Conservation (phyloP, 106 monocot species). For the Phalaenopsis aphrodite region DNA sequence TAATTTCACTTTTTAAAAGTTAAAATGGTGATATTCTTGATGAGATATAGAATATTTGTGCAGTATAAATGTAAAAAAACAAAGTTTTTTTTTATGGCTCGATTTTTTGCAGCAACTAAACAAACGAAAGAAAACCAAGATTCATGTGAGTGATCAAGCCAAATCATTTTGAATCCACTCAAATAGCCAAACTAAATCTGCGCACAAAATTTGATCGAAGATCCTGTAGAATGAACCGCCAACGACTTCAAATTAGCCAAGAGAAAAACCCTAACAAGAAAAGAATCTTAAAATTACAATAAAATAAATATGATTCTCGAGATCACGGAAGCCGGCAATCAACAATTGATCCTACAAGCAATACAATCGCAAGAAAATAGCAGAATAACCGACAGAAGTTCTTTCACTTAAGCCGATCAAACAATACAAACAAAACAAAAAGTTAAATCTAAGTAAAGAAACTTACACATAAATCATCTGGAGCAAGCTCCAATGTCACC, state of each 20-base stretch:
- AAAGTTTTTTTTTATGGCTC: no score
- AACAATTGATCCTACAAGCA: not conserved
- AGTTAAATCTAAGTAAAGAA: not conserved
- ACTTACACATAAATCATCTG: conserved; percentile 64
- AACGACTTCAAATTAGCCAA: not conserved
- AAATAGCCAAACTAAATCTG: no score
- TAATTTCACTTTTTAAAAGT: no score
- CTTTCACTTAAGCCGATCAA: not conserved
- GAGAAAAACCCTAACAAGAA: not conserved
- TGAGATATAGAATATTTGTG: no score
- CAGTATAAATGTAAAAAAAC: no score
- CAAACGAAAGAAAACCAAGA: no score
- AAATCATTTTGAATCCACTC: no score
- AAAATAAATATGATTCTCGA: not conserved
- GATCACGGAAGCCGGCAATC: not conserved
- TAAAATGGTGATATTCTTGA: no score
- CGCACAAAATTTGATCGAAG: no score
- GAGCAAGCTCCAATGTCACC: conserved; percentile 60
- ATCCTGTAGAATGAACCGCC: no score
- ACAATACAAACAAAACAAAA: not conserved
- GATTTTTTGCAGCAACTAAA: no score
- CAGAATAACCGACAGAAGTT: not conserved
- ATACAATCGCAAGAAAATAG: not conserved
- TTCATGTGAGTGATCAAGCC: no score
- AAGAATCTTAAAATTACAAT: not conserved